Evolutionary conservation across 1,139 yeast species (phyloP).

Genomic region (Kurtzmaniella quercitrusa): DNA sequence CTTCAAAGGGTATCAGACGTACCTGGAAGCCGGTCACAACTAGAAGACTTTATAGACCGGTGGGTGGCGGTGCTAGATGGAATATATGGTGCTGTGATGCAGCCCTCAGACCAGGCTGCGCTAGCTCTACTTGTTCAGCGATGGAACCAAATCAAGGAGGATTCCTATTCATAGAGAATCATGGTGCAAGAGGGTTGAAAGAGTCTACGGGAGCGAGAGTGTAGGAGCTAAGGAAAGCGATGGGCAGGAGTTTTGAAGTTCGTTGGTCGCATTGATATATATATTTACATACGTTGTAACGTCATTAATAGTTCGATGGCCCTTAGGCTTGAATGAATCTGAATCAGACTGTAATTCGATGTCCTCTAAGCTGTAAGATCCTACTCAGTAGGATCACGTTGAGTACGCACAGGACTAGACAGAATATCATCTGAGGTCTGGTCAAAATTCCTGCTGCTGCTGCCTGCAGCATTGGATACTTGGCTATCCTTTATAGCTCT

Average conservation of each 20-base stretch:
- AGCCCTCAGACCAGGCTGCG: constrained; percentile 32
- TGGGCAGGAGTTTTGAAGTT: no score
- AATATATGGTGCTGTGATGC: constrained; percentile 39
- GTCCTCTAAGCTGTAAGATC: not conserved
- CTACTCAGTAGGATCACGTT: not conserved
- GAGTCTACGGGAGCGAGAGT: no score
- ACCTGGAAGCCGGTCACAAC: constrained; percentile 12
- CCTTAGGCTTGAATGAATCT: no score
- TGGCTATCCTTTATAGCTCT: not conserved
- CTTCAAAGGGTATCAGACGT: constrained; percentile 21
- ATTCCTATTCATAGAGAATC: not conserved
- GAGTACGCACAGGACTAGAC: constrained; percentile 1
- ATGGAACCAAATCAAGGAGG: constrained; percentile 30
- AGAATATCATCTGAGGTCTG: not conserved
- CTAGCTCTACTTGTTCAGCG: constrained; percentile 30
- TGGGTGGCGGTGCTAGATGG: constrained; percentile 47
- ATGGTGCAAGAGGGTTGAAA: no score
- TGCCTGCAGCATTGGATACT: not conserved
- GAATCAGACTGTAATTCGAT: no score
- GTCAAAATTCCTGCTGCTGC: not conserved
- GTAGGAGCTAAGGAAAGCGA: no score
- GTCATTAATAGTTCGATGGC: no score
- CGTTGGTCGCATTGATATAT: no score
- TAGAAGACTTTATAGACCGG: constrained; percentile 40
- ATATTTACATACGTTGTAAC: no score